These are phyloP conservation scores for Scheffersomyces ergatensis DNA, from an alignment of 805 yeast genomes.

Conservation along the genomic window DNA sequence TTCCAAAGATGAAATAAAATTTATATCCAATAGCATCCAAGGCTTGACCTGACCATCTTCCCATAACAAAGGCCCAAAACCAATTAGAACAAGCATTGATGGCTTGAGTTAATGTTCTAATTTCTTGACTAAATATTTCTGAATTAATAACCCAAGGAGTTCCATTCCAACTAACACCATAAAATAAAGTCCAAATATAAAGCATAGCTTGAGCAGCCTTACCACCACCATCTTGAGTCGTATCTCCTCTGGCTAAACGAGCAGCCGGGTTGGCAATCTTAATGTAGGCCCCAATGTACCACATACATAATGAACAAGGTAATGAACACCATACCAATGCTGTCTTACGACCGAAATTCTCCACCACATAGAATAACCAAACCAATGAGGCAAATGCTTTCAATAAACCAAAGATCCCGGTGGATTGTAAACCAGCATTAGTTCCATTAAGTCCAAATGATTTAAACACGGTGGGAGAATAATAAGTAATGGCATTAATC, in stretches of 20 bases:
- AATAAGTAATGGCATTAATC: conserved; percentile 50
- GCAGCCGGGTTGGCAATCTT: conserved; percentile 33
- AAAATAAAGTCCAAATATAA: conserved; percentile 46
- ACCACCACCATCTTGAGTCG: conserved; percentile 30
- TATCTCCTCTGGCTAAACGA: conserved; percentile 18
- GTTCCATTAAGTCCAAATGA: conserved; percentile 48
- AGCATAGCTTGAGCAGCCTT: conserved; percentile 44
- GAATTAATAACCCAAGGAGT: conserved; percentile 47
- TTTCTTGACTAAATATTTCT: conserved; percentile 44
- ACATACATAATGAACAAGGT: conserved; percentile 43
- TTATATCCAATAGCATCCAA: conserved; percentile 43
- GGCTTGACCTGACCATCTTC: conserved; percentile 45
- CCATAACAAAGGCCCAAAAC: conserved; percentile 51
- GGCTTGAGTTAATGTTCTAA: conserved; percentile 42
- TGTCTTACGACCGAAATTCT: conserved; percentile 43
- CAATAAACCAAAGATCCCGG: conserved; percentile 52
- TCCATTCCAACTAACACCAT: conserved; percentile 45
- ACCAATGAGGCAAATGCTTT: conserved; percentile 44
- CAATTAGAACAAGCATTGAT: conserved; percentile 46
- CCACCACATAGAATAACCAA: conserved; percentile 47
- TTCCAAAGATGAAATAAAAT: conserved; percentile 42
- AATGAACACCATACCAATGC: conserved; percentile 36
- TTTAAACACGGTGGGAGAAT: conserved; percentile 50
- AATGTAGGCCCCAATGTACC: conserved; percentile 48
- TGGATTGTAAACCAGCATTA: conserved; percentile 45